Percentiles rank a stretch among this genome's conserved stretches.
Conservation (phyloP, 768 basidiomycete genomes). For the Russula vinacea region DNA sequence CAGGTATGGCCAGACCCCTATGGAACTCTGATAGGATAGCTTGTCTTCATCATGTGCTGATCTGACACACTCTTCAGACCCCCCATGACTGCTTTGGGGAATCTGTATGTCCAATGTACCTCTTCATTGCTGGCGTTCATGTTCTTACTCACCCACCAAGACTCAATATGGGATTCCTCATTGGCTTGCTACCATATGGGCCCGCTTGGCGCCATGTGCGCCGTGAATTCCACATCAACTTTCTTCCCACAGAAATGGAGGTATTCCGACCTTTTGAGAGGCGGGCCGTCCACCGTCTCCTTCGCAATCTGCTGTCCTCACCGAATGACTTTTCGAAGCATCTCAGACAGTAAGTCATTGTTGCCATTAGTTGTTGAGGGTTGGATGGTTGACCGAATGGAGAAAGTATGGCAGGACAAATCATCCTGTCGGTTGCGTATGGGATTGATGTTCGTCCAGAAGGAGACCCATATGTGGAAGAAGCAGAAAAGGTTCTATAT, state of each 20-base stretch:
- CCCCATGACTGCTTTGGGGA: conserved; percentile 4
- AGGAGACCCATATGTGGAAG: conserved; percentile 36
- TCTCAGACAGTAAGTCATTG: conserved; percentile 39
- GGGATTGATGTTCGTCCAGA: conserved; percentile 40
- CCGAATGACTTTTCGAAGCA: conserved; percentile 35
- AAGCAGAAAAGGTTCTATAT: conserved; percentile 1
- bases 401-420: conserved; percentile 42
- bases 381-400: background rate
- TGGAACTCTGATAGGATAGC: background rate
- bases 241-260: background rate
- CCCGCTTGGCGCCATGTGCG: conserved; percentile 1
- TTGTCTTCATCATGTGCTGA: background rate
- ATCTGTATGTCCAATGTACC: background rate
- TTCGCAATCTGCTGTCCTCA: background rate
- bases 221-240: background rate
- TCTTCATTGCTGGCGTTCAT: background rate
- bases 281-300: background rate
- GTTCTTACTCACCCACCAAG: background rate
- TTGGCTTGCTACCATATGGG: background rate
- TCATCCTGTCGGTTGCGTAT: conserved; percentile 45
- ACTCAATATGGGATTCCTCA: background rate
- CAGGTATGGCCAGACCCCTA: background rate
- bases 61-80: conserved; percentile 8
- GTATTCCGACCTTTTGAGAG: background rate
- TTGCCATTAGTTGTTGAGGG: background rate